Base-by-base conservation (phyloP, 1,284 basidiomycete genomes). In the Stereum hirsutum region DNA sequence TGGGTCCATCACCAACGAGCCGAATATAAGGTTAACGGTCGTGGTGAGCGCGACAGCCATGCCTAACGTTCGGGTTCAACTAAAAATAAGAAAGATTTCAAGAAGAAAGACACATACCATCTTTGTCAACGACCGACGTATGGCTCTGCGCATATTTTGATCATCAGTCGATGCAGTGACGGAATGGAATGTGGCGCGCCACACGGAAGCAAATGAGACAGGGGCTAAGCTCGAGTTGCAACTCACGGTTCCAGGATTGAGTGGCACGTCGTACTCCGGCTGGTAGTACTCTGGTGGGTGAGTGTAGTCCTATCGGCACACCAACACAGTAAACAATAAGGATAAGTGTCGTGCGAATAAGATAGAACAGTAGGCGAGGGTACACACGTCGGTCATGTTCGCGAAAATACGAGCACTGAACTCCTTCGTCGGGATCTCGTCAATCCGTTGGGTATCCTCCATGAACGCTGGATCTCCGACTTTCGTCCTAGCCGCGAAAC, bases 21-120 rank as follows among this genome's bases (percentile, higher is more conserved):
- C 92, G 63, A 95, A 96, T 25, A 93, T 57, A 38, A 81, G 52
- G 60, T 97, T 97, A 41, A 97, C 81, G 0, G 93, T 94, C 1
- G 84, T 83, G 1, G 93, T 96, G 21, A 96, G 59, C 19, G 87
- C 64, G 3, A 91, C 88, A 0, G 84, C 89, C 71, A 92, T 91
- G n/a, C n/a, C n/a, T n/a, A n/a, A n/a, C n/a, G n/a, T n/a, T n/a
- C n/a, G n/a, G n/a, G n/a, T n/a, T n/a, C n/a, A n/a, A n/a, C n/a
- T n/a, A n/a, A n/a, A n/a, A n/a, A n/a, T n/a, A n/a, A n/a, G n/a
- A n/a, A n/a, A n/a, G n/a, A n/a, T n/a, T n/a, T n/a, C n/a, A n/a
- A n/a, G n/a, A n/a, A n/a, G n/a, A n/a, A n/a, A n/a, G n/a, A n/a
- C n/a, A n/a, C n/a, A n/a, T n/a, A 27, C 89, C 90, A 57, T 84